phyloP scores from a whole-genome alignment of 73 alveolate species.

The Halteria grandinella region DNA sequence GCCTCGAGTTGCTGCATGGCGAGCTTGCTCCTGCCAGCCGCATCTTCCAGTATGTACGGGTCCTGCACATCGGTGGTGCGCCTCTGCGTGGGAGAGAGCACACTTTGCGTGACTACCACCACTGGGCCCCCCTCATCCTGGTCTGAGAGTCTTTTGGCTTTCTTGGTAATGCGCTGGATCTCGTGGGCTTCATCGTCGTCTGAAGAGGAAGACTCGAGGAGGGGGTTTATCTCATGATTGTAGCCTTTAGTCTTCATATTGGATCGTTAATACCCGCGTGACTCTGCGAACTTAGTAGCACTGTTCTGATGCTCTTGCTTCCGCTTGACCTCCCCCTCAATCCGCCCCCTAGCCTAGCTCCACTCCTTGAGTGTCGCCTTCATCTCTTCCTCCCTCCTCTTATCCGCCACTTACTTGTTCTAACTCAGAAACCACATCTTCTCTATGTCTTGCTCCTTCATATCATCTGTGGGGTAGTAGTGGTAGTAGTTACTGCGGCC shows the following conservation, averaged over 20 bases:
- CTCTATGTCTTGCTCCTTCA: constrained; percentile 53
- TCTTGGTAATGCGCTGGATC: no score
- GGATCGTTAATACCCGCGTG: constrained; percentile 51
- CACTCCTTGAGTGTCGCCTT: constrained; percentile 45
- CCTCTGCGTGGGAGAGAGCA: no score
- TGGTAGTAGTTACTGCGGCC: constrained; percentile 48
- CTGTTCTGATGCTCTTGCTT: constrained; percentile 45
- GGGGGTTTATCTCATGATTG: constrained; percentile 7
- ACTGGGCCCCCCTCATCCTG: no score
- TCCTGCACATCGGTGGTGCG: no score
- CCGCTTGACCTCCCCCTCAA: constrained; percentile 59
- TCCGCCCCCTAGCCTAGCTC: constrained; percentile 62
- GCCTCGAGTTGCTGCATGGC: no score
- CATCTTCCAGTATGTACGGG: no score
- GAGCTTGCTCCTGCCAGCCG: no score
- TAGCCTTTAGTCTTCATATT: constrained; percentile 46
- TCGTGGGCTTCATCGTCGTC: no score
- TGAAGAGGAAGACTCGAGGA: constrained; percentile 33
- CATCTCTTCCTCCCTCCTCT: constrained; percentile 56
- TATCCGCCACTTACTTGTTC: constrained; percentile 42
- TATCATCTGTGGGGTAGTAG: constrained; percentile 55
- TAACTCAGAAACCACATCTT: constrained; percentile 46
- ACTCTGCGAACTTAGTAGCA: constrained; percentile 58
- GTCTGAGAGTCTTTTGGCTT: no score
- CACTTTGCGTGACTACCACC: no score